These are phyloP conservation scores for Claviceps fusiformis DNA, from an alignment of 2,329 filamentous ascomycete species.

Conservation along the genomic window DNA sequence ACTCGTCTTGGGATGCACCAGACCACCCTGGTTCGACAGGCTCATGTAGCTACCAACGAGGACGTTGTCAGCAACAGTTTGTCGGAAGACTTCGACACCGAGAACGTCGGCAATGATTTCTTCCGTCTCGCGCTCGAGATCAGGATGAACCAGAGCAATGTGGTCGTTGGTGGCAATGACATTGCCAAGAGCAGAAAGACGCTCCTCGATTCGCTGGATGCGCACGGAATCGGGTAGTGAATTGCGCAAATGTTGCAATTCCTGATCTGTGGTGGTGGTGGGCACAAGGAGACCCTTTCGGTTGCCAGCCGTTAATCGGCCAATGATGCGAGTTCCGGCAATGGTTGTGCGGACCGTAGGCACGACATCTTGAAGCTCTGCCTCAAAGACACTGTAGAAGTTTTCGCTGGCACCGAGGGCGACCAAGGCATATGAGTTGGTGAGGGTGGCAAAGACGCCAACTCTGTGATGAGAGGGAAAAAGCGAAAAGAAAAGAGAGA, in stretches of 20 bases:
- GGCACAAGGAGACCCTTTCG: constrained; percentile 93
- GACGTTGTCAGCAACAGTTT: constrained; percentile 95
- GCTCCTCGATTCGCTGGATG: constrained; percentile 96
- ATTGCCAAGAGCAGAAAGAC: constrained; percentile 87
- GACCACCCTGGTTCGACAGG: constrained; percentile 86
- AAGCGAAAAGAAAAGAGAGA: no score
- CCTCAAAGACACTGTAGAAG: constrained; percentile 98
- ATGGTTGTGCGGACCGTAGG: constrained; percentile 96
- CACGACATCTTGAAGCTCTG: constrained; percentile 92
- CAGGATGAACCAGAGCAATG: constrained; percentile 89
- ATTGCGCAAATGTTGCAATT: constrained; percentile 93
- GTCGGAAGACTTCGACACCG: constrained; percentile 78
- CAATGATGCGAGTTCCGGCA: constrained; percentile 90
- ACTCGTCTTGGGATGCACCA: constrained; percentile 93
- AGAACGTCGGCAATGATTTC: constrained; percentile 95
- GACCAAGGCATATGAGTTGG: constrained; percentile 92
- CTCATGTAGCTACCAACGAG: constrained; percentile 95
- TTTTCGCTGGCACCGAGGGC: constrained; percentile 93
- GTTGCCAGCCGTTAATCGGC: constrained; percentile 90
- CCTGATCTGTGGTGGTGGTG: constrained; percentile 92
- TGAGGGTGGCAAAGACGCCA: constrained; percentile 91
- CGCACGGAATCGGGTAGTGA: constrained; percentile 81
- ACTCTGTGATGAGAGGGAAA: constrained; percentile 44
- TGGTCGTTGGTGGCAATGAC: constrained; percentile 96
- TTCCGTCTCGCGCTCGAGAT: constrained; percentile 94